Evolutionary conservation across 75 land plant species (phyloP), one percentile per base, ranked within the genome.

Genomic region (Pseudotsuga menziesii): DNA sequence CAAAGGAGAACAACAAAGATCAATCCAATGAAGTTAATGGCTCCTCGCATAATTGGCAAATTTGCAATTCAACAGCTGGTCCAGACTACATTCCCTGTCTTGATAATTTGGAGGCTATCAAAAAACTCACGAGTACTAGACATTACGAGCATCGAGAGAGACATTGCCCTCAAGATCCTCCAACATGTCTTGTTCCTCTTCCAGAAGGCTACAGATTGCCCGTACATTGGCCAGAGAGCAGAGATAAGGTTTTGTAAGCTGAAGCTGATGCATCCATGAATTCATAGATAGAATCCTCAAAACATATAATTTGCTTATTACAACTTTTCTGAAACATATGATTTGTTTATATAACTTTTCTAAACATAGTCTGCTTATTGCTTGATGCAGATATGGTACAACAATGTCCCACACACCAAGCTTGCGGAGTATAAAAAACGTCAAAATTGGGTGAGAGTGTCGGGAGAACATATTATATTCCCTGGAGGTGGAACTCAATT

Each of bases 401-500:
- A 59, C 75, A 91, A 91, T 82, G 94, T 90, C 58, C 94, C 94
- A n/a, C 94, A 92, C 72, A 77, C 86, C 23, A 85, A 83, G 78
- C 88, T 92, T 66, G 90, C 83, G 0, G 82, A 73, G 56, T 81
- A 82, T 36, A 92, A 92, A 66, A 80, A 83, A 70, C 89, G 84
- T 75, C 94, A 92, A 75, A 90, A 92, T 61, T 92, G 94, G 94
- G 93, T 92, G 80, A 88, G 77, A 54, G 87, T 79, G 16, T 39
- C 79, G 57, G 94, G 90, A 23, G 94, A 90, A 41, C 71, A 83
- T 75, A 83, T 86, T 32, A 78, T 82, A 14, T 92, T 92, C 63
- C 94, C 94, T 69, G 94, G 94, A 57, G 93, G 94, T 75, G 94
- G 94, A 25, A 92, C 94, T 14, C 94, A 92, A 74, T 92, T 90